Conservation (phyloP, 495 filamentous ascomycete species). For the Bathelium albidoporum region DNA sequence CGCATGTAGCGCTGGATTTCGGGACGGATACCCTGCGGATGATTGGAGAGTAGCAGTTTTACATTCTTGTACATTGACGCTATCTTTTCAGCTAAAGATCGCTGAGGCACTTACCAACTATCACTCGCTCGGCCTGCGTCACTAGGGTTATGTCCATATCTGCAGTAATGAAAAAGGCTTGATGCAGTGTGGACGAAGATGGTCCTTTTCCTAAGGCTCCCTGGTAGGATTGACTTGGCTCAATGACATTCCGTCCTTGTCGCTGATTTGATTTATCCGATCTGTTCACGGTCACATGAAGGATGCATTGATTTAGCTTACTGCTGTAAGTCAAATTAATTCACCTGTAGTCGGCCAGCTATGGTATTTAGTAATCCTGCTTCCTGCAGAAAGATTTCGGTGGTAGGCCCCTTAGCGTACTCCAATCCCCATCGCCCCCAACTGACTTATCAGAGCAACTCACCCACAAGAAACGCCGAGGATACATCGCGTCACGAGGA, state of each 20-base stretch:
- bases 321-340: too few relatives aligned
- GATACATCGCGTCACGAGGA: too few relatives aligned
- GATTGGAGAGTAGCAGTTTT: not conserved
- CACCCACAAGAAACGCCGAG: too few relatives aligned
- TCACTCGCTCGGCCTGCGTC: not conserved
- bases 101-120: not conserved
- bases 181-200: not conserved
- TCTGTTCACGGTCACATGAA: too few relatives aligned
- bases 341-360: too few relatives aligned
- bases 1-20: not conserved
- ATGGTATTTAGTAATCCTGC: too few relatives aligned
- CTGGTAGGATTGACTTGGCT: not conserved
- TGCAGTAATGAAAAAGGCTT: not conserved
- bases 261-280: too few relatives aligned
- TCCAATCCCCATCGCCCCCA: too few relatives aligned
- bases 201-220: not conserved
- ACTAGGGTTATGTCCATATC: conserved; percentile 2
- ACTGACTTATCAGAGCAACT: too few relatives aligned
- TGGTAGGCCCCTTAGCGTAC: too few relatives aligned
- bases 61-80: not conserved
- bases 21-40: not conserved
- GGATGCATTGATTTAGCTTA: too few relatives aligned
- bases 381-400: too few relatives aligned
- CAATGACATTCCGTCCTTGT: not conserved
- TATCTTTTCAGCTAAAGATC: not conserved